These are phyloP conservation scores for Larix kaempferi DNA, from an alignment of 75 land plant genomes.

Conservation along the genomic window DNA sequence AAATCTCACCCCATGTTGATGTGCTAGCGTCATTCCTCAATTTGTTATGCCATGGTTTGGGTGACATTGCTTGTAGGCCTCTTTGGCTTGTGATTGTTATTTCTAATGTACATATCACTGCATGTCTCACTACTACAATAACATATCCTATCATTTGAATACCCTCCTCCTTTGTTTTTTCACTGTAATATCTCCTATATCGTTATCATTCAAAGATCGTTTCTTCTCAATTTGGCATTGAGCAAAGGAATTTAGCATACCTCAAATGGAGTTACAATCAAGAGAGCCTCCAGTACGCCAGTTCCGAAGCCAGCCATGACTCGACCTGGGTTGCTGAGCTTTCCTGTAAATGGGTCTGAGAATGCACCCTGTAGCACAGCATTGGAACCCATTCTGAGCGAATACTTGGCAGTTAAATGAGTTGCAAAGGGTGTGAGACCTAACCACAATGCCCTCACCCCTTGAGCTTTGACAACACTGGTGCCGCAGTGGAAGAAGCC, in stretches of 20 bases:
- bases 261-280: slow-evolving; percentile 96
- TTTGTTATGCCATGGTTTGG: too few species aligned
- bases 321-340: slow-evolving; percentile 49
- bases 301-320: slow-evolving; percentile 82
- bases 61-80: too few species aligned
- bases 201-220: too few species aligned
- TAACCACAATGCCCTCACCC: slow-evolving; percentile 94
- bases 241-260: slow-evolving; percentile 14
- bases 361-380: slow-evolving; percentile 71
- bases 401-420: slow-evolving; percentile 88
- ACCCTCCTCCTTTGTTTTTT: too few species aligned
- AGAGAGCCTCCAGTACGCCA: slow-evolving; percentile 91
- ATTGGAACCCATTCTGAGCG: slow-evolving; percentile 96
- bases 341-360: slow-evolving; percentile 64
- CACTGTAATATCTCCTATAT: too few species aligned
- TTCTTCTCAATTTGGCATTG: too few species aligned
- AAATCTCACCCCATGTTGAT: too few species aligned
- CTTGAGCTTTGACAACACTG: slow-evolving; percentile 54
- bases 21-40: too few species aligned
- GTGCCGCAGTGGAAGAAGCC: slow-evolving; percentile 87
- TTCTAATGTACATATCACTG: too few species aligned
- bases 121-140: too few species aligned
- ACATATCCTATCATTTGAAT: too few species aligned
- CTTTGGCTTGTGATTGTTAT: too few species aligned
- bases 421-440: slow-evolving; percentile 98